Evolutionary conservation across 2,329 filamentous ascomycete species (phyloP), one percentile per base, ranked within the genome.

Genomic region (Aspergillus spinulosporus): DNA sequence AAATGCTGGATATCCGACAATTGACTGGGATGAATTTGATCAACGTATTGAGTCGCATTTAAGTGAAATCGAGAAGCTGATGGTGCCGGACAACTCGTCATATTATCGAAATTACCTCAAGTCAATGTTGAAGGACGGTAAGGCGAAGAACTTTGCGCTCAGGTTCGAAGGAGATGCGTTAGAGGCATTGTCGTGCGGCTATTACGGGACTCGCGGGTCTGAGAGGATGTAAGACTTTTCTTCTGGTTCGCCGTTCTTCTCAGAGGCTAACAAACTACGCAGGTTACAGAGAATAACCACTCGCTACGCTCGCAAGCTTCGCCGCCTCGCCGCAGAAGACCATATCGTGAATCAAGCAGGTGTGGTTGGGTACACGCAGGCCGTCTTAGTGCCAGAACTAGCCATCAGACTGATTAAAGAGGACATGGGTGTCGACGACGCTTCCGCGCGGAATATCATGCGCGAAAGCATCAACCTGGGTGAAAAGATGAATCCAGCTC

Each of bases 161-260:
- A 84, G 80, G 29, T 66, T 75, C 15, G 71, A 68, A 56, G 72
- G 64, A 12, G 71, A 68, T 53, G 69, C 67, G 4, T 75, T 84
- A 28, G 78, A 81, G 48, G 81, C 78, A 54, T 78, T 88, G 31
- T 86, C 83, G 2, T 88, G 89, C 7, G 92, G 92, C 0, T 96
- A 96, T 73, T 96, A 96, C 72, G 92, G 92, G 1, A 82, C 87
- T 2, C 83, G 86, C 15, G 92, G 92, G 1, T 80, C 88, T 50
- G 83, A 84, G 48, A 74, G 82, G 50, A 90, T 96, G 82, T 88
- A 85, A 44, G 86, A 54, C 21, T 40, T 31, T 52, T 29, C 12
- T 29, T 45, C 44, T 29, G 21, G 21, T 21, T 53, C 54, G 49
- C n/a, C 29, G 31, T 58, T 53, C 21, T 49, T 43, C 8, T 26